These are phyloP conservation scores for Alternaria atra DNA, from an alignment of 2,329 filamentous ascomycete species.

Conservation along the genomic window DNA sequence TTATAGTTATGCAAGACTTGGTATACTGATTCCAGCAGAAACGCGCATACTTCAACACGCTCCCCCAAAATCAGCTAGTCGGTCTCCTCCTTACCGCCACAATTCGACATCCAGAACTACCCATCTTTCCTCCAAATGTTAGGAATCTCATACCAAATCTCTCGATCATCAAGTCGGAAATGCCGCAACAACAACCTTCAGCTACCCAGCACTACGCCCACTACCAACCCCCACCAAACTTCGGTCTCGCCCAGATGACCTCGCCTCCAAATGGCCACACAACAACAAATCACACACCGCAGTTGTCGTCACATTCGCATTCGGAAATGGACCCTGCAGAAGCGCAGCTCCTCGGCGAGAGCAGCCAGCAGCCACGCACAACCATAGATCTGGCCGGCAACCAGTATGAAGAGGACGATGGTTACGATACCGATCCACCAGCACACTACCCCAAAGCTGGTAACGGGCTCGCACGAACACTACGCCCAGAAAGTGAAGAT, in stretches of 20 bases:
- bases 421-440: conserved; percentile 62
- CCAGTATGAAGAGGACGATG: conserved; percentile 57
- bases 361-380: conserved; percentile 22
- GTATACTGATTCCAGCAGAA: conserved; percentile 56
- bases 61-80: conserved; percentile 70
- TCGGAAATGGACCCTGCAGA: conserved; percentile 43
- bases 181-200: conserved; percentile 7
- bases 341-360: conserved; percentile 45
- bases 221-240: conserved; percentile 23
- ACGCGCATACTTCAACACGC: conserved; percentile 68
- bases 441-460: conserved; percentile 71
- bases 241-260: conserved; percentile 13
- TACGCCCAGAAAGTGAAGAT: conserved; percentile 67
- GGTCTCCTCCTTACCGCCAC: conserved; percentile 70
- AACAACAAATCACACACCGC: conserved; percentile 29
- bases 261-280: conserved; percentile 46
- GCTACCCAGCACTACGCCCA: conserved; percentile 13
- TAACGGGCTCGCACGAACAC: conserved; percentile 63
- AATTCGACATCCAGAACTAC: conserved; percentile 69
- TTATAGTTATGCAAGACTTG: background rate
- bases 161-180: conserved; percentile 19
- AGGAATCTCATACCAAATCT: conserved; percentile 32
- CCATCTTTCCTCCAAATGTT: conserved; percentile 65
- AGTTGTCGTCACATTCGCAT: conserved; percentile 29
- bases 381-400: conserved; percentile 33